These are phyloP conservation scores for Lanmaoa pseudosensibilis DNA, from an alignment of 768 basidiomycete species.

Conservation along the genomic window DNA sequence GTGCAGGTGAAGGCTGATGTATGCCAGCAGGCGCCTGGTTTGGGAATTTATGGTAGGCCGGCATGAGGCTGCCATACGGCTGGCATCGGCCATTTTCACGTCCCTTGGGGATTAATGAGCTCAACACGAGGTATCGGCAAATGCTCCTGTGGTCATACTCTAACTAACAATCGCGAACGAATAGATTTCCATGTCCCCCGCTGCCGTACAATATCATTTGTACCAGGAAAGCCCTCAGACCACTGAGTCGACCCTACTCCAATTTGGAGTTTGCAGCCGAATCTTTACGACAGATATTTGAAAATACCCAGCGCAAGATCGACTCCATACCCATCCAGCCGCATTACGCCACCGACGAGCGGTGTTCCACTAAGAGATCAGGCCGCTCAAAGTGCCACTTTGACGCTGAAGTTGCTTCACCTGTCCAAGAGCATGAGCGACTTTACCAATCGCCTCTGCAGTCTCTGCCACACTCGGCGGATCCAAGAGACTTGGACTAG, in stretches of 20 bases:
- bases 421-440: constrained; percentile 58
- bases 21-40: constrained; percentile 8
- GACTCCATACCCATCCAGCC: constrained; percentile 1
- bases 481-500: constrained; percentile 42
- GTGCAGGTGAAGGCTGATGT: constrained; percentile 18
- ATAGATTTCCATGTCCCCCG: not conserved
- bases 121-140: constrained; percentile 6
- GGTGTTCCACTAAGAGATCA: constrained; percentile 14
- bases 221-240: constrained; percentile 2
- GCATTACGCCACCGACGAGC: constrained; percentile 12
- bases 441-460: constrained; percentile 71
- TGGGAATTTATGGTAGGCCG: constrained; percentile 29
- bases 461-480: constrained; percentile 50
- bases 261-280: not conserved
- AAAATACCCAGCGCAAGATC: not conserved
- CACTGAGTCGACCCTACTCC: not conserved
- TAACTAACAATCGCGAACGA: not conserved
- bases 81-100: constrained; percentile 24
- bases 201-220: not conserved
- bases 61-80: constrained; percentile 35
- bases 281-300: not conserved
- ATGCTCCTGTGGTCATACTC: not conserved
- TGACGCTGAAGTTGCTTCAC: constrained; percentile 57
- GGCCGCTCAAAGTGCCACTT: constrained; percentile 3
- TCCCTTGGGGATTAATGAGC: not conserved